These are phyloP conservation scores for Leishmania mexicana DNA, from an alignment of 208 protist species.

Conservation along the genomic window DNA sequence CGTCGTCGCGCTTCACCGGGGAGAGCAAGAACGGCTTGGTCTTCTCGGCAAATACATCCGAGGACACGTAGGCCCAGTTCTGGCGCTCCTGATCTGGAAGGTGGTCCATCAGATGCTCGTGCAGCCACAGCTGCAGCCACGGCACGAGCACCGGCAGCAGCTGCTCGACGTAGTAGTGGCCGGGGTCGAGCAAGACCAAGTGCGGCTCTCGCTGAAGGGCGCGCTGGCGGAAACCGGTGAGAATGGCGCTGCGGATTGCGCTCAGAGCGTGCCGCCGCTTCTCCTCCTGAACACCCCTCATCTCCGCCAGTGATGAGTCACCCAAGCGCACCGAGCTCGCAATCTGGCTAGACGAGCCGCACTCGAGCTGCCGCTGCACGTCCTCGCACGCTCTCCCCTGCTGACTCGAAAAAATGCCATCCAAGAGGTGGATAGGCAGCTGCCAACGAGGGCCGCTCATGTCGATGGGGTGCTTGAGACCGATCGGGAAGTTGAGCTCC, in stretches of 20 bases:
- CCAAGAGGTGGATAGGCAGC: constrained; percentile 93
- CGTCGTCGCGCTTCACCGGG: constrained; percentile 19
- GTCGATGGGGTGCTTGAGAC: constrained; percentile 91
- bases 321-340: neutral
- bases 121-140: constrained; percentile 92
- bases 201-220: constrained; percentile 91
- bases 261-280: constrained; percentile 20
- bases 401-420: constrained; percentile 87
- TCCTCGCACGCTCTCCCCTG: constrained; percentile 44
- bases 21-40: constrained; percentile 44
- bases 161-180: constrained; percentile 80
- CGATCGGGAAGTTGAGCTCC: constrained; percentile 97
- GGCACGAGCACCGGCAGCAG: constrained; percentile 86
- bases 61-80: constrained; percentile 10
- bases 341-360: constrained; percentile 10
- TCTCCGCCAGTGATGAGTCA: neutral
- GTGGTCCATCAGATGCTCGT: constrained; percentile 38
- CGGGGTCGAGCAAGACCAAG: constrained; percentile 88
- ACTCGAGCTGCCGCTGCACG: constrained; percentile 33
- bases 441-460: constrained; percentile 90
- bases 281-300: constrained; percentile 3
- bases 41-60: constrained; percentile 20
- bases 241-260: constrained; percentile 51
- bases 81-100: constrained; percentile 24
- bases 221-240: constrained; percentile 57